Evolutionary conservation across 805 yeast species (phyloP), one percentile per base, ranked within the genome.

Genomic region (Candida coquimbonensis): DNA sequence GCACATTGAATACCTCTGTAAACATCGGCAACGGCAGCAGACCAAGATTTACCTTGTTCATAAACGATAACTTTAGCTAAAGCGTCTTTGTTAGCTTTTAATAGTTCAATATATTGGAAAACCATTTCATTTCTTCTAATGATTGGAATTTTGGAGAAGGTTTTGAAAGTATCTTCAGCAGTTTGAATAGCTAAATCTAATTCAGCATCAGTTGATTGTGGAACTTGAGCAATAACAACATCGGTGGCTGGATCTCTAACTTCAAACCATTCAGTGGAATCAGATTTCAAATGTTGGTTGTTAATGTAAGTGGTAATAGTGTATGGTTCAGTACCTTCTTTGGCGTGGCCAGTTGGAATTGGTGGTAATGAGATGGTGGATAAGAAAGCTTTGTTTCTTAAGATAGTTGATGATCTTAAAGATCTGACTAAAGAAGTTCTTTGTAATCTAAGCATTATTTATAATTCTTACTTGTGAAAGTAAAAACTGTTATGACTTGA

Each of bases 1-100:
- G 89, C 89, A 45, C 85, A 89, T 65, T 83, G 90, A 46, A 83
- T 73, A 29, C 91, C 91, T 50, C 91, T 72, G 54, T 81, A 72
- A 33, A 83, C 90, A 56, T 83, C 83, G 17, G 89, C 90, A 58
- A 72, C 67, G 44, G 90, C 90, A 54, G 83, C 90, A 36, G 77
- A 75, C 63, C 80, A 79, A 19, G 90, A 80, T 66, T 83, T 83
- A 44, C 91, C 90, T 66, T 83, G 89, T 68, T 86, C 83, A 45
- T 77, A 70, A 49, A 82, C 83, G 50, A 83, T 74, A 40, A 69
- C 68, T 29, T 77, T 73, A 5, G 90, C 90, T 24, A 83, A 66
- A 48, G 82, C 63, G 61, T 84, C 87, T 78, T 78, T 74, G 65
- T 83, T 79, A 42, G 68, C 73, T 51, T 81, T 76, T 56, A 83